Conservation (phyloP, 2,329 filamentous ascomycete genomes). For the Ophiostoma angusticollis region DNA sequence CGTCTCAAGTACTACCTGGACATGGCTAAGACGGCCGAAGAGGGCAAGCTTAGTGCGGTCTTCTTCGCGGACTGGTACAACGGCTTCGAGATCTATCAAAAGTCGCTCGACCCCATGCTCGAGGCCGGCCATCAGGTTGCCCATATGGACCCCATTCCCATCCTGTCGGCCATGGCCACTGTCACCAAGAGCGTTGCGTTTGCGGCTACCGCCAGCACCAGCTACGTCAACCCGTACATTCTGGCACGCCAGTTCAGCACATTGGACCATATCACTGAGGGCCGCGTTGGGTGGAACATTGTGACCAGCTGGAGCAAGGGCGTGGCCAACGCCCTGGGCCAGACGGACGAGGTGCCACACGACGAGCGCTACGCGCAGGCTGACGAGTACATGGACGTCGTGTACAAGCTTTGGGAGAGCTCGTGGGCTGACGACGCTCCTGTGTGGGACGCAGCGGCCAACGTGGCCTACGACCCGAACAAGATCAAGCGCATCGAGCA, state of each 20-base stretch:
- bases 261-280: slow-evolving; percentile 11
- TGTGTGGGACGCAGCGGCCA: slow-evolving; percentile 1
- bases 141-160: slow-evolving; percentile 6
- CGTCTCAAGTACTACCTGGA: slow-evolving; percentile 3
- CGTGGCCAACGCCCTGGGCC: slow-evolving; percentile 11
- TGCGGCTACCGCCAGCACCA: slow-evolving; percentile 5
- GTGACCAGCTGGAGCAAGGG: slow-evolving; percentile 13
- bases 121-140: slow-evolving; percentile 2
- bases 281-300: slow-evolving; percentile 15
- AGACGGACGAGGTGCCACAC: slow-evolving; percentile 10
- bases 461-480: slow-evolving; percentile 2
- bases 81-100: slow-evolving; percentile 11
- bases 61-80: slow-evolving; percentile 9
- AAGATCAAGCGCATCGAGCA: slow-evolving; percentile 6
- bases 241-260: slow-evolving; percentile 10
- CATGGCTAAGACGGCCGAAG: slow-evolving; percentile 1
- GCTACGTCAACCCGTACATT: slow-evolving; percentile 4
- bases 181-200: slow-evolving; percentile 9
- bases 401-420: slow-evolving; percentile 13
- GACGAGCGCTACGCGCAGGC: slow-evolving; percentile 14
- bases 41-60: slow-evolving; percentile 4
- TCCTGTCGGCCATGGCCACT: slow-evolving; percentile 10
- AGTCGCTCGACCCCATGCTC: slow-evolving; percentile 3
- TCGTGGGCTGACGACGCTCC: slow-evolving; percentile 5
- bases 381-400: slow-evolving; percentile 14